Evolutionary conservation across 306 rosid genomes (phyloP).

Genomic region (Fragaria vesca): DNA sequence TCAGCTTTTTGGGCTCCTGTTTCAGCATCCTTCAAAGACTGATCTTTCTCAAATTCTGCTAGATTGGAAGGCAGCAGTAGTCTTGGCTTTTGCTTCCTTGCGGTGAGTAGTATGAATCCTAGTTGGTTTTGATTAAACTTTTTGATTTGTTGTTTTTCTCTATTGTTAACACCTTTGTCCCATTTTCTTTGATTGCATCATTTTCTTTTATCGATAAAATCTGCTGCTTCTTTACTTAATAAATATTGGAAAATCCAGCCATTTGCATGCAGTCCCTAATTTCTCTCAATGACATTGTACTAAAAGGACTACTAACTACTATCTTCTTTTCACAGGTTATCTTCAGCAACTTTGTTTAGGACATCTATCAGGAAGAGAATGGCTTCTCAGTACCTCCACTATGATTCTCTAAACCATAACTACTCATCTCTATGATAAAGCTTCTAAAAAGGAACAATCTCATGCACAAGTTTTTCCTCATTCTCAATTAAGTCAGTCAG

Average conservation of each 20-base stretch:
- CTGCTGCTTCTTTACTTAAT: background rate
- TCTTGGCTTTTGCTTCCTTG: background rate
- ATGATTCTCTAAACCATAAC: background rate
- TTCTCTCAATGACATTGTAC: background rate
- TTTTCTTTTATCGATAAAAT: background rate
- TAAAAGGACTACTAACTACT: background rate
- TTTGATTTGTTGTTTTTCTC: background rate
- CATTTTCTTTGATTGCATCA: background rate
- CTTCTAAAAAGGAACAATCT: background rate
- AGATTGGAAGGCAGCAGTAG: background rate
- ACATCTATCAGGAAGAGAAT: background rate
- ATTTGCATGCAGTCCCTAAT: background rate
- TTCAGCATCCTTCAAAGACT: background rate
- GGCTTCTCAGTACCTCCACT: background rate
- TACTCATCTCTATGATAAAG: background rate
- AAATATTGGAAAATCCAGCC: background rate
- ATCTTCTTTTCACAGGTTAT: background rate
- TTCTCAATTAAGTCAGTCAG: background rate
- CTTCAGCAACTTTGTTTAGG: background rate
- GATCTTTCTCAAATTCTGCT: background rate
- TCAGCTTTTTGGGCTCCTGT: background rate
- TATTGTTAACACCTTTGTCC: background rate
- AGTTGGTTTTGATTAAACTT: background rate
- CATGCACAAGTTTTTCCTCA: background rate
- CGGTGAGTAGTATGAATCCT: background rate